Conservation (phyloP, 805 yeast species). For the Suhomyces canberraensis region DNA sequence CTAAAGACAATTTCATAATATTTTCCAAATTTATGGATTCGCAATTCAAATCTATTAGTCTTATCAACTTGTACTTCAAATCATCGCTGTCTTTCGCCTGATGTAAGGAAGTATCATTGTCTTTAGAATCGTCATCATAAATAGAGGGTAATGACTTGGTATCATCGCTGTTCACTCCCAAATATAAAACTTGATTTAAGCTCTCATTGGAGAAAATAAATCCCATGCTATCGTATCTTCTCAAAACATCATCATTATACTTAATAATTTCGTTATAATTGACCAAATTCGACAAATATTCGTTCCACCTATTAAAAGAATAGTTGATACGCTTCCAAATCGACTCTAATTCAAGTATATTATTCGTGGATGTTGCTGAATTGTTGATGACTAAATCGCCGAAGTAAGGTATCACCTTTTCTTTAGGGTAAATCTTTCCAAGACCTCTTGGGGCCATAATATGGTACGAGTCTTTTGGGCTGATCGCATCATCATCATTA, state of each 20-base stretch:
- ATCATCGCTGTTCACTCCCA: slow-evolving; percentile 37
- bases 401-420: slow-evolving; percentile 81
- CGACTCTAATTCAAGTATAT: slow-evolving; percentile 56
- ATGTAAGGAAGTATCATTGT: background rate
- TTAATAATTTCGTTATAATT: slow-evolving; percentile 41
- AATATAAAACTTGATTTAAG: slow-evolving; percentile 39
- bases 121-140: slow-evolving; percentile 7
- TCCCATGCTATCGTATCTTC: slow-evolving; percentile 40
- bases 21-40: slow-evolving; percentile 48
- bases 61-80: slow-evolving; percentile 36
- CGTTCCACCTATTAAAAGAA: slow-evolving; percentile 82
- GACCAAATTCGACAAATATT: slow-evolving; percentile 50
- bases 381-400: slow-evolving; percentile 73
- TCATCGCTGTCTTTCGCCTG: slow-evolving; percentile 6
- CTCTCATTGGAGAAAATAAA: slow-evolving; percentile 43
- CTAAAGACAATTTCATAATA: slow-evolving; percentile 63
- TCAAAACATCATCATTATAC: slow-evolving; percentile 39
- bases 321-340: slow-evolving; percentile 65
- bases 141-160: slow-evolving; percentile 18
- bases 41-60: slow-evolving; percentile 41
- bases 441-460: slow-evolving; percentile 86
- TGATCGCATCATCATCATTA: slow-evolving; percentile 19
- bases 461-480: slow-evolving; percentile 50
- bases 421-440: slow-evolving; percentile 72
- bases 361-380: slow-evolving; percentile 14